Conservation (phyloP, 202 grass and related monocot genomes). For the Hordeum pubiflorum region DNA sequence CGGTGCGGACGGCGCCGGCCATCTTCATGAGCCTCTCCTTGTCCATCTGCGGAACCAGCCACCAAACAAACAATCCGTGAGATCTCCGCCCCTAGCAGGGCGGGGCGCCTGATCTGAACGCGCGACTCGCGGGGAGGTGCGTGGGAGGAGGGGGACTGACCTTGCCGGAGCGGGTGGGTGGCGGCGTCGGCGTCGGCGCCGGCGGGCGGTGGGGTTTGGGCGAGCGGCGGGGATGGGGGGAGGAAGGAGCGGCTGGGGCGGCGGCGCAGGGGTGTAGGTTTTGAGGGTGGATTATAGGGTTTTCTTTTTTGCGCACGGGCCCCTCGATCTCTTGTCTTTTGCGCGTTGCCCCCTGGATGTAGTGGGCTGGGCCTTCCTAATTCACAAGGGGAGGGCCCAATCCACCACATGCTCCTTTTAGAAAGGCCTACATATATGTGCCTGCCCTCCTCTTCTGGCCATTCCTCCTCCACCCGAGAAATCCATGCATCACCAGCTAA, state of each 20-base stretch:
- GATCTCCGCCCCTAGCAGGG: background rate
- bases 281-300: constrained; percentile 37
- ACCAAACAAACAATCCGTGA: background rate
- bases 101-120: background rate
- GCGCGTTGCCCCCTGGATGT: background rate
- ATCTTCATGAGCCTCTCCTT: constrained; percentile 78
- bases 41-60: constrained; percentile 43
- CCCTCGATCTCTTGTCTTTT: background rate
- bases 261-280: constrained; percentile 27
- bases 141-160: constrained; percentile 3
- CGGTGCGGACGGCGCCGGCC: constrained; percentile 72
- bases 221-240: background rate
- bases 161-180: constrained; percentile 14
- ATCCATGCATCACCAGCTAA: too few species aligned
- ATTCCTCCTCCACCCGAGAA: too few species aligned
- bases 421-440: too few species aligned
- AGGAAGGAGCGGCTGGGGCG: background rate
- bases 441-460: too few species aligned
- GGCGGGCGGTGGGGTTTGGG: background rate
- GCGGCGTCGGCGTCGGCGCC: constrained; percentile 1
- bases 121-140: background rate
- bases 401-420: too few species aligned
- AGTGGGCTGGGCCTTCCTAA: background rate
- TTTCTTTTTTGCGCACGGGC: background rate
- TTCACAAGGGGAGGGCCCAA: background rate